Evolutionary conservation across 805 yeast species (phyloP), one percentile per base, ranked within the genome.

Genomic region (Metschnikowia kofuensis): DNA sequence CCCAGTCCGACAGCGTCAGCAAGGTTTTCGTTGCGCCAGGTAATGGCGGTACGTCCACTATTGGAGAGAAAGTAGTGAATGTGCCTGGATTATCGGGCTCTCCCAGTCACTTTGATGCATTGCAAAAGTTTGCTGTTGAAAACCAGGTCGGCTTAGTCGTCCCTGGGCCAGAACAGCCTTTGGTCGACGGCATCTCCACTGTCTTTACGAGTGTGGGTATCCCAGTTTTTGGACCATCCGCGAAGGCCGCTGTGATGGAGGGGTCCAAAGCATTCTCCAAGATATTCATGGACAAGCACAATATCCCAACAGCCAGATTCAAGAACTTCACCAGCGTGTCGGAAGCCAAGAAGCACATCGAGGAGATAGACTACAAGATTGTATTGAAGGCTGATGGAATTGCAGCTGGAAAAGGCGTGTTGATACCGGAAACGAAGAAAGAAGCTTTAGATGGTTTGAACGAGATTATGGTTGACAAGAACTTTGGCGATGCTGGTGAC

Each of bases 121-220:
- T 94, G 52, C 88, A 83, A 48, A 72, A 82, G 50, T 91, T 91
- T 68, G 96, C 97, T 6, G 64, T 75, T 13, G 79, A 79, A 29
- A 73, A 91, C 47, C 59, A 78, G 6, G 78, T 94, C 46, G 78
- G 75, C 44, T 74, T 94, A 48, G 98, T 89, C 6, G 76, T 94
- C 39, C 98, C 99, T 35, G 99, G 99, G 32, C 99, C 99, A n/a
- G 99, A 94, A 70, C 96, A 90, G 71, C 98, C 99, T 35, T 76
- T 95, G 53, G 97, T 95, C 31, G 97, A 94, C 62, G 99, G 99
- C 44, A 83, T 94, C 52, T 67, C 91, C 28, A 67, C 84, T 14
- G 73, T 74, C 46, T 90, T 94, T 76, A 72, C 80, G 53, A 82
- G 80, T 50, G 86, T 85, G 44, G 99, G 99, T 55, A 84, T 94